Conservation (phyloP, 768 basidiomycete genomes). For the Dentipellis sp. region DNA sequence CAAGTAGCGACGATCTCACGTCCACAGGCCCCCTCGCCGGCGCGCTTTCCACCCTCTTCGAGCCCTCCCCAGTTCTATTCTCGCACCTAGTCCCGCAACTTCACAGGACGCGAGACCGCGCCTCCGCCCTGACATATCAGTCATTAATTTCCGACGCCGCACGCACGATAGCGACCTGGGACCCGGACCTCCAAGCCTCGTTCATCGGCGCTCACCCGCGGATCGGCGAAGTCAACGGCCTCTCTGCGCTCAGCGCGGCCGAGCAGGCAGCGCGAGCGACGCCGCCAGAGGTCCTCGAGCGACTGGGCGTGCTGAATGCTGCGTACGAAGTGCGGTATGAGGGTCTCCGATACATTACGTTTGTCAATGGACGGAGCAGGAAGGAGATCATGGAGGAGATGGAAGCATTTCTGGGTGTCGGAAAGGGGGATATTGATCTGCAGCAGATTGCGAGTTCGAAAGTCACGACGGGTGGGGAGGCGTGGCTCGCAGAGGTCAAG, state of each 20-base stretch:
- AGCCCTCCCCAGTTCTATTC: constrained; percentile 53
- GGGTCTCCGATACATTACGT: constrained; percentile 81
- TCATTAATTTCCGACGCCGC: constrained; percentile 49
- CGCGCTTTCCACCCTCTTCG: constrained; percentile 38
- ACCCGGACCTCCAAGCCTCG: constrained; percentile 35
- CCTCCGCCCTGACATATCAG: constrained; percentile 26
- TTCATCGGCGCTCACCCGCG: constrained; percentile 85
- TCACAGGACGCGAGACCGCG: constrained; percentile 11
- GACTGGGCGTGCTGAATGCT: constrained; percentile 66
- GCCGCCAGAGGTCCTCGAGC: constrained; percentile 62
- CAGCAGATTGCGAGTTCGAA: constrained; percentile 23
- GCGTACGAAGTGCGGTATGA: constrained; percentile 70
- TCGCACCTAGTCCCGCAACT: constrained; percentile 47
- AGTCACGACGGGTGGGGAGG: constrained; percentile 29
- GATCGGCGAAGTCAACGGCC: constrained; percentile 73
- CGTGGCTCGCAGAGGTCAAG: constrained; percentile 60
- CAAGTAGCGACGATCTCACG: background rate
- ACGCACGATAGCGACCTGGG: constrained; percentile 43
- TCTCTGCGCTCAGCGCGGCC: constrained; percentile 66
- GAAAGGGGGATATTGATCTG: constrained; percentile 33
- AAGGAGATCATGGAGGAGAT: constrained; percentile 70
- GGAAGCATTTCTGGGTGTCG: constrained; percentile 51
- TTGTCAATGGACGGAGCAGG: constrained; percentile 79
- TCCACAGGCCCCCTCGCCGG: background rate
- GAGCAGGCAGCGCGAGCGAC: constrained; percentile 68